Conservation (phyloP, 2,329 filamentous ascomycete genomes). For the Pyrenochaeta sp. region DNA sequence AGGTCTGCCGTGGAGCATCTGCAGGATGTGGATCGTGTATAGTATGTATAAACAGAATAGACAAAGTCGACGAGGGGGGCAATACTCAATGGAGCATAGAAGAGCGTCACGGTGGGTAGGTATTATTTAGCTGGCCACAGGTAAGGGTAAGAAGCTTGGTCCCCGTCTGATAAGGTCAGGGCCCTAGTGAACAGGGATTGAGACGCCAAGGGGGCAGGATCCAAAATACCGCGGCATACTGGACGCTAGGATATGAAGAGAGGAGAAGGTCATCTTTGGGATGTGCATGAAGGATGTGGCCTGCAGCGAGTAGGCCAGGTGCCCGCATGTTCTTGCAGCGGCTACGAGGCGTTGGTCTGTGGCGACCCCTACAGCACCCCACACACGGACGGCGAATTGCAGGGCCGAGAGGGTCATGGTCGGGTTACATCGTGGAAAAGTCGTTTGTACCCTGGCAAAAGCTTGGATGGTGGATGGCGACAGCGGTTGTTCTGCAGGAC, state of each 20-base stretch:
- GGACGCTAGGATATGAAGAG: constrained; percentile 43
- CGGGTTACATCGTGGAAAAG: constrained; percentile 48
- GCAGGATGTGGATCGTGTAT: constrained; percentile 42
- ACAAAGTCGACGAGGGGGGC: constrained; percentile 46
- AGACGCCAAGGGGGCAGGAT: constrained; percentile 43
- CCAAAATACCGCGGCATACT: constrained; percentile 44
- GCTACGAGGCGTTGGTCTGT: constrained; percentile 45
- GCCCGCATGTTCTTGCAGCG: constrained; percentile 45
- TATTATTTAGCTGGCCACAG: constrained; percentile 49
- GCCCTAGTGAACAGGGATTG: constrained; percentile 34
- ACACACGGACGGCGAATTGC: constrained; percentile 47
- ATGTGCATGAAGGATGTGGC: constrained; percentile 41
- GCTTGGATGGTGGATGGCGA: constrained; percentile 37
- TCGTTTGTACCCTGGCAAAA: constrained; percentile 30
- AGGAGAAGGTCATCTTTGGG: constrained; percentile 39
- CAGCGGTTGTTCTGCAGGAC: constrained; percentile 42
- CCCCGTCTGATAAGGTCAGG: constrained; percentile 50
- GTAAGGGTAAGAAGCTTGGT: constrained; percentile 44
- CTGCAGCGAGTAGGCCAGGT: constrained; percentile 42
- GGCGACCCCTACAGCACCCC: constrained; percentile 46
- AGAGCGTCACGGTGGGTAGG: constrained; percentile 48
- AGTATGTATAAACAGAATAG: constrained; percentile 44
- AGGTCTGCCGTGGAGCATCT: constrained; percentile 39
- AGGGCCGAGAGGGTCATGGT: constrained; percentile 36
- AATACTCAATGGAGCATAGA: constrained; percentile 49